Base-by-base conservation (phyloP, 1,284 basidiomycete species). In the Erythrobasidium hasegawianum region DNA sequence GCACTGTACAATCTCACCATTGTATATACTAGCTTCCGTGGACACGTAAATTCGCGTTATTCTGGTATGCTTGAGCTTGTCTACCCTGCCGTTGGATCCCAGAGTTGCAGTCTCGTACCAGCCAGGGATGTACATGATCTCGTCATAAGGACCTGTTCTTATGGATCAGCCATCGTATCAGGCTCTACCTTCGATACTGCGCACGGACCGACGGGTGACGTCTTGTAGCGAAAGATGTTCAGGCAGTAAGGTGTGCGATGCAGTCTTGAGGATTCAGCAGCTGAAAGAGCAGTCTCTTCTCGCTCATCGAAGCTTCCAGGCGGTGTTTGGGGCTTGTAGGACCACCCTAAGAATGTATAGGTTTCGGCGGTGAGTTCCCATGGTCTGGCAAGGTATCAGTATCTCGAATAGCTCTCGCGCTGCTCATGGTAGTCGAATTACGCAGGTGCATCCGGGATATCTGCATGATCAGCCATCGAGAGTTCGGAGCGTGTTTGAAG, bases 11-110 rank as follows among this genome's bases (percentile, higher is more conserved):
- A 3, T 5, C 50, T 24, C 7, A 47, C 71, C 71, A 27, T 70
- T 71, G 39, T 47, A 45, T n/a, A 69, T 62, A 8, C 62, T 62
- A 18, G 39, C 67, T 14, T 69, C 68, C 2, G 60, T 68, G 22
- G 68, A 70, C n/a, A 72, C 71, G 56, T 72, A 72, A 57, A 72
- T 72, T 2, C 71, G 57, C 27, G 71, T 70, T 39, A 69, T 61
- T 22, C 61, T 27, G 3, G 53, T 41, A 26, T 57, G 45, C 20
- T 49, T 53, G 22, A 24, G 29, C 20, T 38, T 43, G 0, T 58
- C 5, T 24, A 18, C 5, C 20, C 54, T 53, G 57, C 62, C 68
- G 3, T 52, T 20, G 40, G 55, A 24, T 14, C 66, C 58, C 40
- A 2, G 1, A 1, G 45, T 33, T 14, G 41, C 27, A n/a, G 49